Evolutionary conservation across 306 rosid species (phyloP).

Genomic region (Rosa lucieae): DNA sequence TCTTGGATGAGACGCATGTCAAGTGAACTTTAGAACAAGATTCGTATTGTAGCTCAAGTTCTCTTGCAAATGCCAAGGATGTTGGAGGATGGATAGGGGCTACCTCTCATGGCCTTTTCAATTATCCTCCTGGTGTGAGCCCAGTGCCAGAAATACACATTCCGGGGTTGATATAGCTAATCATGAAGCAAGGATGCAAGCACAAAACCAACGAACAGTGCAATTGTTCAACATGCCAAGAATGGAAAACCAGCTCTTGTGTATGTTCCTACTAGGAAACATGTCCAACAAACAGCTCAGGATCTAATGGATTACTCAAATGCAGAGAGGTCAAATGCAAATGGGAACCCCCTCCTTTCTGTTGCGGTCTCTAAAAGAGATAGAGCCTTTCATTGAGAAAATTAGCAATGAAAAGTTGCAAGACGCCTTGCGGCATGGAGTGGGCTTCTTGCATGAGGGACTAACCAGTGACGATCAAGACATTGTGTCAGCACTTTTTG

Average conservation of each 20-base stretch:
- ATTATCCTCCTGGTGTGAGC: conserved; percentile 89
- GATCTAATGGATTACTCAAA: conserved; percentile 73
- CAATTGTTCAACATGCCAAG: conserved; percentile 87
- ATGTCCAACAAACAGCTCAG: conserved; percentile 74
- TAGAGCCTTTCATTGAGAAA: conserved; percentile 66
- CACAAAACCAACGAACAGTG: conserved; percentile 84
- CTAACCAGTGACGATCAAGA: conserved; percentile 65
- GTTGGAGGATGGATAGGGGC: conserved; percentile 98
- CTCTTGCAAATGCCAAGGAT: conserved; percentile 96
- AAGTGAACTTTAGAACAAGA: conserved; percentile 81
- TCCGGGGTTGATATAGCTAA: conserved; percentile 81
- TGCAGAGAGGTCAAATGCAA: conserved; percentile 28
- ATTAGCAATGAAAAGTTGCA: conserved; percentile 72
- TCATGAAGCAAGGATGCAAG: conserved; percentile 97
- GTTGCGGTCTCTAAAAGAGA: conserved; percentile 52
- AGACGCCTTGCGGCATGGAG: conserved; percentile 75
- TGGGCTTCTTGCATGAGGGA: conserved; percentile 96
- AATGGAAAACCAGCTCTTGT: conserved; percentile 83
- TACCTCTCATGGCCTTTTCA: conserved; percentile 89
- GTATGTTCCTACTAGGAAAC: conserved; percentile 86
- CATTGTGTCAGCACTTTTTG: conserved; percentile 69
- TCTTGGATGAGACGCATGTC: conserved; percentile 90
- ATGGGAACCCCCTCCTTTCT: conserved; percentile 60
- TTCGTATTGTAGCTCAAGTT: conserved; percentile 97
- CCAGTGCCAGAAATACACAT: conserved; percentile 97